These are phyloP conservation scores for Annulohypoxylon nitens DNA, from an alignment of 495 filamentous ascomycete genomes.

Conservation along the genomic window DNA sequence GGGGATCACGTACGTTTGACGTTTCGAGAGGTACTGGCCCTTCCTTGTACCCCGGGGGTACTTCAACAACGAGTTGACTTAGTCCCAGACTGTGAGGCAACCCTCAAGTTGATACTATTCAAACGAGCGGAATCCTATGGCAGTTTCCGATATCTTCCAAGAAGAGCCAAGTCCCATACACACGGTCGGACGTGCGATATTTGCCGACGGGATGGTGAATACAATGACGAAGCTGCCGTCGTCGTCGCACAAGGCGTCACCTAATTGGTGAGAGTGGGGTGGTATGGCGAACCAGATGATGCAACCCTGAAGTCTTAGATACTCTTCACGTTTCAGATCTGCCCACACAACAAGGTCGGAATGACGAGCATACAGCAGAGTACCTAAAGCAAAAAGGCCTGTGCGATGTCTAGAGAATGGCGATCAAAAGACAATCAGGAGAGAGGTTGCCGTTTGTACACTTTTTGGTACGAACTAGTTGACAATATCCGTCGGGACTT, in stretches of 20 bases:
- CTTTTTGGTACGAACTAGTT: slow-evolving; percentile 1
- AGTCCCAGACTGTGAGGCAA: slow-evolving; percentile 33
- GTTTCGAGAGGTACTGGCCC: slow-evolving; percentile 53
- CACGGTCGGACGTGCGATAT: slow-evolving; percentile 30
- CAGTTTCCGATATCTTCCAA: slow-evolving; percentile 38
- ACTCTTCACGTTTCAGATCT: slow-evolving; percentile 52
- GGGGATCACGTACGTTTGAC: slow-evolving; percentile 57
- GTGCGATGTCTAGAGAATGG: slow-evolving; percentile 50
- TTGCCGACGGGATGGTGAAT: slow-evolving; percentile 37
- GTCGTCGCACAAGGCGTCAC: slow-evolving; percentile 42
- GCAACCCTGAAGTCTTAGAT: slow-evolving; percentile 45
- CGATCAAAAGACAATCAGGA: slow-evolving; percentile 61
- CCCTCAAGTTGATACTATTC: slow-evolving; percentile 36
- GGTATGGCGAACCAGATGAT: slow-evolving; percentile 43
- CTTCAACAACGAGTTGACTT: slow-evolving; percentile 30
- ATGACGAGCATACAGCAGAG: slow-evolving; percentile 28
- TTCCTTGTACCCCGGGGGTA: slow-evolving; percentile 31
- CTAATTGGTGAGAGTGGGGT: slow-evolving; percentile 40
- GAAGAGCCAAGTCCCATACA: slow-evolving; percentile 29
- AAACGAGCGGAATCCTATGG: slow-evolving; percentile 32
- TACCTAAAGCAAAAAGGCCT: slow-evolving; percentile 25
- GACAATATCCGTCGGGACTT: not conserved
- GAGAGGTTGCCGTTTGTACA: slow-evolving; percentile 26
- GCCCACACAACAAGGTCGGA: slow-evolving; percentile 40
- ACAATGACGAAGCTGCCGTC: slow-evolving; percentile 36